Base-by-base conservation (phyloP, 2,329 filamentous ascomycete genomes). In the Tolypocladium inflatum region DNA sequence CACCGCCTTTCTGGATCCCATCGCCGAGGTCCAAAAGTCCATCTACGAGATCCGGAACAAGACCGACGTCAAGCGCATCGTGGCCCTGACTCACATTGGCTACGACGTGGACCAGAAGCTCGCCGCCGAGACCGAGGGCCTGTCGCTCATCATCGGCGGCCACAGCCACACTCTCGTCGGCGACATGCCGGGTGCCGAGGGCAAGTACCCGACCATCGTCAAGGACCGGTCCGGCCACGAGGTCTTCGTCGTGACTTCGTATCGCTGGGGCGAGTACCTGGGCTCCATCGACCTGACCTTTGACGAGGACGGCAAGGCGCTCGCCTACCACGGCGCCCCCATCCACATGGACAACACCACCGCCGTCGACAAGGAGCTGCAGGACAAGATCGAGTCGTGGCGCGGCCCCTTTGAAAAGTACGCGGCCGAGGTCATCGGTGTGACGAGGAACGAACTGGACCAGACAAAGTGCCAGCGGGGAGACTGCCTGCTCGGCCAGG, bases 121-220 rank as follows among this genome's bases (percentile, higher is more conserved):
- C 13, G 85, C 85, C 2, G 71, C 78, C 62, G 73, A 80, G 60
- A 87, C 83, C 0, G 80, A 78, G 15, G 85, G 85, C 11, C 75
- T 88, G n/a, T 80, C 84, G n/a, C 77, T 88, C 51, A 87, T 88
- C 70, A 84, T 88, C 70, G 83, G 83, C 30, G 83, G 82, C 30
- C 83, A 86, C 71, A 80, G 76, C 58, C 78, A 81, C 70, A 86
- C 82, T 1, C 80, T 81, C 0, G 76, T 88, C 1, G 85, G 84
- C 55, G 74, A 82, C 64, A 81, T 85, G 73, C 68, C 76, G n/a
- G 77, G 75, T 30, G 80, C 84, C 17, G 74, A 78, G 63, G 85
- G 84, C 39, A 74, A 79, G 10, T 88, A 88, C 65, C 85, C 85
- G 1, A 88, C 85, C 17, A 82, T 88, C 55, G 78, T 79, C 56